Percentiles rank a stretch among this genome's conserved stretches.
These are phyloP conservation scores for Hypseocharis bilobata DNA, from an alignment of 441 rosid genomes.

Conservation along the genomic window DNA sequence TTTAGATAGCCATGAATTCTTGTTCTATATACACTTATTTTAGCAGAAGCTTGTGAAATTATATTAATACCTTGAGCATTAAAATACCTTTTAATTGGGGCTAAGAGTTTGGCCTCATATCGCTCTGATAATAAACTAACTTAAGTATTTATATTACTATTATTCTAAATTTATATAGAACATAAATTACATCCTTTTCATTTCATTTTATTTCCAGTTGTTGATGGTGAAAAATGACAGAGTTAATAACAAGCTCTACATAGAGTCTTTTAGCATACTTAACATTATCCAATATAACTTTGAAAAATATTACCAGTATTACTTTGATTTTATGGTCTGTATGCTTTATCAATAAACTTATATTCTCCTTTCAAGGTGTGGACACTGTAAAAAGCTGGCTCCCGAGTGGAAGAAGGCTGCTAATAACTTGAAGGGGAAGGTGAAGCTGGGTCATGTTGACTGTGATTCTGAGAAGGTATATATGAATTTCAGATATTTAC, in stretches of 20 bases:
- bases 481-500: not conserved
- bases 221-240: not conserved
- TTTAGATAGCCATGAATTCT: not conserved
- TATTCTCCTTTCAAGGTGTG: conserved; percentile 56
- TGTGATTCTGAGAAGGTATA: conserved; percentile 84
- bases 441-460: conserved; percentile 89
- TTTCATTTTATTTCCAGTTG: not conserved
- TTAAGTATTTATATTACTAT: no score
- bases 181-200: not conserved
- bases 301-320: no score
- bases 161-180: not conserved
- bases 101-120: not conserved
- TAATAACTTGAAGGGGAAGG: conserved; percentile 86
- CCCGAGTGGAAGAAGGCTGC: conserved; percentile 99
- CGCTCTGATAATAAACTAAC: no score
- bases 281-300: not conserved
- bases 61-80: not conserved
- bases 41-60: not conserved
- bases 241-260: no score
- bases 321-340: no score
- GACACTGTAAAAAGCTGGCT: conserved; percentile 92
- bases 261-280: not conserved
- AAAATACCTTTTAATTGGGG: not conserved
- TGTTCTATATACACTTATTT: not conserved
- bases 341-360: not conserved